phyloP scores from a whole-genome alignment of 805 yeast genomes.

The Saccharomyces cerevisiae region DNA sequence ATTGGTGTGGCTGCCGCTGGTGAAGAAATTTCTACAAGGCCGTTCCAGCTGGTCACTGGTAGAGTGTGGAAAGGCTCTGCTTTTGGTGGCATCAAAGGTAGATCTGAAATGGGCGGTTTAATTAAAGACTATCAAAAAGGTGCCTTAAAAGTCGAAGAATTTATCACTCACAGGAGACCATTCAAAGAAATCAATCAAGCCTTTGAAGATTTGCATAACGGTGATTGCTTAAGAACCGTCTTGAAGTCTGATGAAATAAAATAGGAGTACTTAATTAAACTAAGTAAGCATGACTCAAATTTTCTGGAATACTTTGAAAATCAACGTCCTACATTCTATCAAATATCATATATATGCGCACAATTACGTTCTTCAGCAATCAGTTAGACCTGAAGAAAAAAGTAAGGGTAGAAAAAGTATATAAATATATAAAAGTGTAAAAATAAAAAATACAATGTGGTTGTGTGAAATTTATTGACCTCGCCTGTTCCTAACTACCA shows the following conservation, averaged over 20 bases:
- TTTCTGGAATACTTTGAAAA: neutral
- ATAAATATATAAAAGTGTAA: neutral
- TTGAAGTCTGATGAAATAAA: slow-evolving; percentile 34
- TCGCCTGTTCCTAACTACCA: neutral
- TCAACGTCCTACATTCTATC: neutral
- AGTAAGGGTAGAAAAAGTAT: neutral
- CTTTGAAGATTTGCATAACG: slow-evolving; percentile 89
- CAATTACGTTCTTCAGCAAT: neutral
- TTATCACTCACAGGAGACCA: slow-evolving; percentile 82
- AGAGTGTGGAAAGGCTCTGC: slow-evolving; percentile 99
- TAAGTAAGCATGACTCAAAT: neutral
- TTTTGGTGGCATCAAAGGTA: slow-evolving; percentile 98
- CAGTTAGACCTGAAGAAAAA: neutral
- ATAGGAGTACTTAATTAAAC: neutral
- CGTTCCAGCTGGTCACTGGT: slow-evolving; percentile 98
- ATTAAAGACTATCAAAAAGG: slow-evolving; percentile 82
- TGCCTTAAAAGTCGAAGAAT: slow-evolving; percentile 82
- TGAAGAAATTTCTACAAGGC: slow-evolving; percentile 90
- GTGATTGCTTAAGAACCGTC: slow-evolving; percentile 92
- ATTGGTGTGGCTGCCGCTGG: slow-evolving; percentile 99
- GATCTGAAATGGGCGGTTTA: slow-evolving; percentile 85
- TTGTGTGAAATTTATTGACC: neutral
- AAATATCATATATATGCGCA: neutral
- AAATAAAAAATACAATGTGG: neutral
- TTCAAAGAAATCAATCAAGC: slow-evolving; percentile 77